Evolutionary conservation across 306 rosid species (phyloP).

Genomic region (Trifolium subterraneum): DNA sequence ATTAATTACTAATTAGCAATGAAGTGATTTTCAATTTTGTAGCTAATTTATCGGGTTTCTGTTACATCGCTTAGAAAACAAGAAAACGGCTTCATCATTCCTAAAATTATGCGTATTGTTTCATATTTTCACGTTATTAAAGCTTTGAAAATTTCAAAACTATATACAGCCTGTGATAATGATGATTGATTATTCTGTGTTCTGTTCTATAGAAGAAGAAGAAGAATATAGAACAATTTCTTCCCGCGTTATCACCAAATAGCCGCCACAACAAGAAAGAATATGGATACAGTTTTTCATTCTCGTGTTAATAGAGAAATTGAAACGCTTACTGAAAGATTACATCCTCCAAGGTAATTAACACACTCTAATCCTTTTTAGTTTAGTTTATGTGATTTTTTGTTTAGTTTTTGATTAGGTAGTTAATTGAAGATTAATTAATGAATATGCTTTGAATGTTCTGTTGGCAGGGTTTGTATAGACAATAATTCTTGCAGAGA

Average conservation of each 20-base stretch:
- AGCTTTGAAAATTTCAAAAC: background rate
- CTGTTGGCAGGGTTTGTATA: conserved; percentile 70
- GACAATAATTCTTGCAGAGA: conserved; percentile 79
- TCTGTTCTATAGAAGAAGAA: no score
- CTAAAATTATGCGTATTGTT: background rate
- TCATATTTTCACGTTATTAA: background rate
- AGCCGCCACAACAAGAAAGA: conserved; percentile 31
- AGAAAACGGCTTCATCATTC: background rate
- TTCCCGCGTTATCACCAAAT: background rate
- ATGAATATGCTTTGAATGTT: conserved; percentile 8
- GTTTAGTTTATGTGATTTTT: background rate
- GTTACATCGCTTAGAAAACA: background rate
- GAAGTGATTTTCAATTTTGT: background rate
- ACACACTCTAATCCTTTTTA: background rate
- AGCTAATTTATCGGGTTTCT: background rate
- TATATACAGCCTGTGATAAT: background rate
- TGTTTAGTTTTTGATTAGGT: background rate
- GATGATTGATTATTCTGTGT: background rate
- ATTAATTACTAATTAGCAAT: background rate
- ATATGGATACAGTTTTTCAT: conserved; percentile 66
- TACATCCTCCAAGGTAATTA: conserved; percentile 80
- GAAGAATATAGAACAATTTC: background rate
- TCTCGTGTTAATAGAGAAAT: conserved; percentile 69
- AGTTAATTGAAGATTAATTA: background rate
- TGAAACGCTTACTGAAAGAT: conserved; percentile 80